Conservation (phyloP, 108 stramenopile genomes). For the Conticribra guillardii region DNA sequence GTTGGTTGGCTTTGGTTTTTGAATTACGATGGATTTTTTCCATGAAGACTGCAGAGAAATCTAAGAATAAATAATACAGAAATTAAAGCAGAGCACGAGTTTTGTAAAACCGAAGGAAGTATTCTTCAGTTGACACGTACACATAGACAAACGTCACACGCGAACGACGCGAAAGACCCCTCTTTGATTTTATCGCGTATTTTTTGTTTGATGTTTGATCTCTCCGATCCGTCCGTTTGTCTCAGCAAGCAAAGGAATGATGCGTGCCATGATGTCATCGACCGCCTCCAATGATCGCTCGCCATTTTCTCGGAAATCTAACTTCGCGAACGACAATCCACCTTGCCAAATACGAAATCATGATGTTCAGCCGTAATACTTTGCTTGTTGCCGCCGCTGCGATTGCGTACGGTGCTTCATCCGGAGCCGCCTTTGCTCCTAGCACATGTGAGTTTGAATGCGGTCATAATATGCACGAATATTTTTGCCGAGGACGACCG, state of each 20-base stretch:
- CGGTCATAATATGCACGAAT: no score
- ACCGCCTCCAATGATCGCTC: background rate
- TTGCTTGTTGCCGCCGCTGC: slow-evolving; percentile 46
- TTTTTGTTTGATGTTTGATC: background rate
- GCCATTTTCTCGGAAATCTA: background rate
- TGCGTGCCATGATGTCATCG: background rate
- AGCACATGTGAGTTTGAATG: slow-evolving; percentile 32
- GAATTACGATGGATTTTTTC: no score
- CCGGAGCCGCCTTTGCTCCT: slow-evolving; percentile 41
- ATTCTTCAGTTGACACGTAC: background rate
- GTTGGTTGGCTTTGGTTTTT: no score
- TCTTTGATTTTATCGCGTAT: background rate
- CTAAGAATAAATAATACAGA: no score
- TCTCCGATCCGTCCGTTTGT: background rate
- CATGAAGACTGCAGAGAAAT: no score
- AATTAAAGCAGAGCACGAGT: no score
- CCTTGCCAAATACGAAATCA: slow-evolving; percentile 11
- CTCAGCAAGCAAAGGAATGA: background rate
- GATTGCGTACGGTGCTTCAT: slow-evolving; percentile 35
- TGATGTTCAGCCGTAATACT: slow-evolving; percentile 45
- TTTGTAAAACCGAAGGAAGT: background rate
- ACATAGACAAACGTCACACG: background rate
- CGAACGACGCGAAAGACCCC: background rate
- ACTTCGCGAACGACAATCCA: background rate
- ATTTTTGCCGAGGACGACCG: background rate